These are phyloP conservation scores for Podila minutissima DNA, from an alignment of 192 early-diverging fungal species.

Conservation along the genomic window DNA sequence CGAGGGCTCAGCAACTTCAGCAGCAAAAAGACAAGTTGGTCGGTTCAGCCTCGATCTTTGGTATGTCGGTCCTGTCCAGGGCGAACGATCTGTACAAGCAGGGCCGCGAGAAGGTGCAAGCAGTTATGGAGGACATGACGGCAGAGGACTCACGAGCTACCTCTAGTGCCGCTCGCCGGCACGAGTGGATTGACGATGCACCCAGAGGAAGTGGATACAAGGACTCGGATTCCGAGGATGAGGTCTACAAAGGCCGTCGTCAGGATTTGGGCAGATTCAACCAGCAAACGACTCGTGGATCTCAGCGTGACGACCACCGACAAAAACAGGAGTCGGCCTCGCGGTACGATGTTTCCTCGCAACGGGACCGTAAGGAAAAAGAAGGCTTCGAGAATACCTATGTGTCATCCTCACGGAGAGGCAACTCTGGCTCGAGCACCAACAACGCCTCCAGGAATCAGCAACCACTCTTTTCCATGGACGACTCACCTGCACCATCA, in stretches of 20 bases:
- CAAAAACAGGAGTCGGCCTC: slow-evolving; percentile 11
- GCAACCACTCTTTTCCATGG: slow-evolving; percentile 14
- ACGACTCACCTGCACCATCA: slow-evolving; percentile 4
- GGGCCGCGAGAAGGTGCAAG: slow-evolving; percentile 66
- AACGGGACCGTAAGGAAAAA: slow-evolving; percentile 23
- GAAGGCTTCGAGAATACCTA: slow-evolving; percentile 46
- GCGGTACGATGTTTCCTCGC: not conserved
- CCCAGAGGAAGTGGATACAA: slow-evolving; percentile 19
- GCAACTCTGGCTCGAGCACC: slow-evolving; percentile 1
- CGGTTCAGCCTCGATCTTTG: slow-evolving; percentile 64
- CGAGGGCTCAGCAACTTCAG: slow-evolving; percentile 44
- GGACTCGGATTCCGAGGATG: slow-evolving; percentile 45
- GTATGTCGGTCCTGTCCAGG: slow-evolving; percentile 70
- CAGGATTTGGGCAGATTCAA: slow-evolving; percentile 13
- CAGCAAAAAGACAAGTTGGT: slow-evolving; percentile 65
- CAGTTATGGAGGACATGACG: slow-evolving; percentile 69
- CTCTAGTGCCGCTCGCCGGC: slow-evolving; percentile 13
- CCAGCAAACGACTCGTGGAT: slow-evolving; percentile 2
- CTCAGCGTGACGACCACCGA: not conserved
- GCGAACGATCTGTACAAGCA: slow-evolving; percentile 74
- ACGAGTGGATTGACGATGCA: slow-evolving; percentile 26
- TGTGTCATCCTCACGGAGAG: slow-evolving; percentile 51
- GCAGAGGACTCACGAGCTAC: slow-evolving; percentile 35
- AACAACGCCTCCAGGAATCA: slow-evolving; percentile 5
- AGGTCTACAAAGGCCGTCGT: slow-evolving; percentile 27